These are phyloP conservation scores for Phaffomyces antillensis DNA, from an alignment of 805 yeast species.

Conservation along the genomic window DNA sequence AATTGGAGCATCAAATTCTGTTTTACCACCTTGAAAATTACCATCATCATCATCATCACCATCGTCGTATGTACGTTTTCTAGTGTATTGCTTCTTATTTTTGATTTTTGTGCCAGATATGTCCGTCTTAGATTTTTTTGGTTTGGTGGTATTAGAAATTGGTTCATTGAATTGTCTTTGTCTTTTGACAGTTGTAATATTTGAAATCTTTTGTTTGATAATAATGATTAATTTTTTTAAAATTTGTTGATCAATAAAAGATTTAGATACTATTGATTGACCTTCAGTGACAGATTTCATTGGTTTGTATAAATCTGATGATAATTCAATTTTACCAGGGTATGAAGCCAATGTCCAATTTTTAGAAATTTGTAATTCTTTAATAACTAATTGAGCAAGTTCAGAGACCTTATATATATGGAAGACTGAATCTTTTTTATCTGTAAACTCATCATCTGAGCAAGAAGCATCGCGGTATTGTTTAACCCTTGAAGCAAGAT, in stretches of 20 bases:
- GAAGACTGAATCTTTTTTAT: slow-evolving; percentile 21
- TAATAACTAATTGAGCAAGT: slow-evolving; percentile 58
- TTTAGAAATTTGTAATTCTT: slow-evolving; percentile 47
- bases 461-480: slow-evolving; percentile 59
- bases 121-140: slow-evolving; percentile 15
- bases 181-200: slow-evolving; percentile 19
- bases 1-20: slow-evolving; percentile 19
- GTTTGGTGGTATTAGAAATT: slow-evolving; percentile 9
- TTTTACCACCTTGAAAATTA: background rate
- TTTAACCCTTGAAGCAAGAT: slow-evolving; percentile 70
- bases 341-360: slow-evolving; percentile 71
- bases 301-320: slow-evolving; percentile 63
- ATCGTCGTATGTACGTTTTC: slow-evolving; percentile 9
- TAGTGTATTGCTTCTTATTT: slow-evolving; percentile 8
- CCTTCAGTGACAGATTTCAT: slow-evolving; percentile 53
- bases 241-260: slow-evolving; percentile 46
- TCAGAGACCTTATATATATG: slow-evolving; percentile 66
- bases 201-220: slow-evolving; percentile 27
- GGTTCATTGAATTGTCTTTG: slow-evolving; percentile 4
- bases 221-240: slow-evolving; percentile 30
- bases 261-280: slow-evolving; percentile 44
- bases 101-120: slow-evolving; percentile 3
- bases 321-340: slow-evolving; percentile 70
- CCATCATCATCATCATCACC: slow-evolving; percentile 6
- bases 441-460: slow-evolving; percentile 27